phyloP scores from a whole-genome alignment of 768 basidiomycete genomes.

The Lentinula sp. region DNA sequence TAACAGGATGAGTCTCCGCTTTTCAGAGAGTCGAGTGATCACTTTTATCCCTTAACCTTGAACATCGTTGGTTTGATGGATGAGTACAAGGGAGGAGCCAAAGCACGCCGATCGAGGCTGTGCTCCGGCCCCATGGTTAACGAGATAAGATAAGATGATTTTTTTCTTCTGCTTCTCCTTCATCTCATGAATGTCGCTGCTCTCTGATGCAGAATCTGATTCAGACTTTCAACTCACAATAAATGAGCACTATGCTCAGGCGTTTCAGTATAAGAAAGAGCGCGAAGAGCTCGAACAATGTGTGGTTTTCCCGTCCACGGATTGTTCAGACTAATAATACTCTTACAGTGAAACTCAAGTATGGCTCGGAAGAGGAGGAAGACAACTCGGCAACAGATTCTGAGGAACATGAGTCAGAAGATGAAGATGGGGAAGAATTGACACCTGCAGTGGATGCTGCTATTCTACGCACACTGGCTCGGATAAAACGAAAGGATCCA shows the following conservation, averaged over 20 bases:
- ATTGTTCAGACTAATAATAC: not conserved
- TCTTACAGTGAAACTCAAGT: conserved; percentile 77
- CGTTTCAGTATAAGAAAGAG: conserved; percentile 78
- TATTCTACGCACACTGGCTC: conserved; percentile 83
- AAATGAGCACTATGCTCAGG: conserved; percentile 75
- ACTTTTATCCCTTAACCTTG: too few species aligned
- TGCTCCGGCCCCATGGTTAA: too few species aligned
- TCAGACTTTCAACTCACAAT: conserved; percentile 48
- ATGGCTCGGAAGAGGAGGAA: conserved; percentile 67
- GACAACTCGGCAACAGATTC: conserved; percentile 55
- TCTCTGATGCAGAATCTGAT: conserved; percentile 35
- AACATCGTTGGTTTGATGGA: too few species aligned
- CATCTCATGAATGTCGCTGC: conserved; percentile 19
- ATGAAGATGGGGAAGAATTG: conserved; percentile 92
- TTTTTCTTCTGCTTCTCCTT: not conserved
- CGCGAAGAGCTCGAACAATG: conserved; percentile 78
- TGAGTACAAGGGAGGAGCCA: too few species aligned
- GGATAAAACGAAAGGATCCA: conserved; percentile 79
- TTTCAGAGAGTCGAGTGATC: too few species aligned
- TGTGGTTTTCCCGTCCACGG: conserved; percentile 28
- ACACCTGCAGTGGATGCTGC: conserved; percentile 93
- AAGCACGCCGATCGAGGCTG: too few species aligned
- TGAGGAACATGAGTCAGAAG: conserved; percentile 79
- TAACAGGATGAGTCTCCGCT: too few species aligned
- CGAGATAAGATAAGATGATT: not conserved